Base-by-base conservation (phyloP, 208 protist species). In the Strigomonas galati region DNA sequence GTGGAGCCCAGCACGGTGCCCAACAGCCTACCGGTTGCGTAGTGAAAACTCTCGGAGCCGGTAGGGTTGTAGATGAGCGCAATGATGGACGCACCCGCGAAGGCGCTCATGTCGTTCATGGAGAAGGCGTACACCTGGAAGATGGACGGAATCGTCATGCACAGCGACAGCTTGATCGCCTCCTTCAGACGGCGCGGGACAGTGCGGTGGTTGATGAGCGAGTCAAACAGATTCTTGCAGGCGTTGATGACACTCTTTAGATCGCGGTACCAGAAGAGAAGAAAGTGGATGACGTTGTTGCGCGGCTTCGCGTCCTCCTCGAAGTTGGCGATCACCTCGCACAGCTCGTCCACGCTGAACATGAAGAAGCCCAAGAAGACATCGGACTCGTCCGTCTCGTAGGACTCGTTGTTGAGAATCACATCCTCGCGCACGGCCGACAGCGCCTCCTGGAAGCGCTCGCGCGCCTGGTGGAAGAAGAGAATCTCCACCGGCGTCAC, bases 341-440 rank as follows among this genome's bases (percentile, higher is more conserved):
- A 93, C 31, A 96, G 74, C 66, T 93, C 87, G 57, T 93, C 85
- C 19, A 96, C 74, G 74, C 81, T 90, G 79, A 96, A 96, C 85
- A 96, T 89, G 74, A 96, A 96, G 62, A 92, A 93, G 28, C 90
- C 90, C 1, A 96, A 71, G 24, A 89, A 84, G 31, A 96, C 81
- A 74, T 96, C 90, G 28, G 90, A 87, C 72, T 93, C 84, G 68
- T 93, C 85, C 1, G 87, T 92, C 61, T 96, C 85, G 70, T 96
- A 96, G 71, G 90, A 82, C 62, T 96, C 90, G 71, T 96, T 96
- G 67, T 78, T 89, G 60, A 96, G 74, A 61, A 96, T 91, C 37
- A 96, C 82, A 9, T 96, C 79, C 72, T 96, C 87, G 6, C 90
- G 90, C 2, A 93, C 87, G 19, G 74, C 72, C 31, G 90, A 88